phyloP scores from a whole-genome alignment of 257 asterid genomes.

The Scutellaria galericulata region DNA sequence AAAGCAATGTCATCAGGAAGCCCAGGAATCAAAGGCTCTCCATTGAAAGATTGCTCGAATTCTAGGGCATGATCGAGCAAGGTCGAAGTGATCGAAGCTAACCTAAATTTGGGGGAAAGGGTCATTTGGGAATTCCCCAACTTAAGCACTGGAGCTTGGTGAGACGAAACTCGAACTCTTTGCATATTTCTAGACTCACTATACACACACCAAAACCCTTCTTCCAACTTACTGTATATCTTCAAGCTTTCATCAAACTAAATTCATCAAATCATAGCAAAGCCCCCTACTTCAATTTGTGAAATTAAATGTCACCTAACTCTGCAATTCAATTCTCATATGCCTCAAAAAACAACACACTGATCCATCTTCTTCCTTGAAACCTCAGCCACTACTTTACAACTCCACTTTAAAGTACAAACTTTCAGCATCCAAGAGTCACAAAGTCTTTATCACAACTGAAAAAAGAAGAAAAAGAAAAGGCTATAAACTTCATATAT shows the following conservation, averaged over 20 bases:
- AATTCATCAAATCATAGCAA: conserved; percentile 19
- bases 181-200: conserved; percentile 46
- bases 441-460: conserved; percentile 29
- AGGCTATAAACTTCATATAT: conserved; percentile 27
- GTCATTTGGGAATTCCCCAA: conserved; percentile 90
- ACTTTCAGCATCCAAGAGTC: conserved; percentile 34
- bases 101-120: conserved; percentile 74
- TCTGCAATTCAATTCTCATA: conserved; percentile 21
- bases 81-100: conserved; percentile 58
- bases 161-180: conserved; percentile 76
- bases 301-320: conserved; percentile 8
- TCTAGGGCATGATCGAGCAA: conserved; percentile 60
- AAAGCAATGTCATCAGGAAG: conserved; percentile 95
- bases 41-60: conserved; percentile 46
- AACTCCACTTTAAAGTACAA: conserved; percentile 27
- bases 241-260: conserved; percentile 1
- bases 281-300: not conserved
- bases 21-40: conserved; percentile 82
- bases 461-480: conserved; percentile 27
- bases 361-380: conserved; percentile 22
- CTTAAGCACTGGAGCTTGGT: conserved; percentile 79
- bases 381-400: conserved; percentile 26
- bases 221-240: not conserved
- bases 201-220: not conserved
- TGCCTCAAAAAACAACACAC: conserved; percentile 20